Conservation (phyloP, 805 yeast genomes). For the Candida namnaoensis region DNA sequence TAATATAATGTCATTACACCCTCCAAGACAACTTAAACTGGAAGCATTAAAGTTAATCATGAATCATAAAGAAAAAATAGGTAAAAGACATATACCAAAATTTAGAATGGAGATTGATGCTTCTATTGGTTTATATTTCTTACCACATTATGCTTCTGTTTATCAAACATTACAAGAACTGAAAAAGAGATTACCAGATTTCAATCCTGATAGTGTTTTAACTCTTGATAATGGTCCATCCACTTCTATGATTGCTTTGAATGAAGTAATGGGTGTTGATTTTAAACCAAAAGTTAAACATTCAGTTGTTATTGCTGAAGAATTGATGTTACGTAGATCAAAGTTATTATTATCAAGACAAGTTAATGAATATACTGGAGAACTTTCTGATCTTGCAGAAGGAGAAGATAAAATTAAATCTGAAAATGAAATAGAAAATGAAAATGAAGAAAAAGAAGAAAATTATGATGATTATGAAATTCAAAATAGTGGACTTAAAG, state of each 20-base stretch:
- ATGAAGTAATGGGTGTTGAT: constrained; percentile 67
- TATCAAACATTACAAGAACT: constrained; percentile 62
- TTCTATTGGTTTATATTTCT: constrained; percentile 69
- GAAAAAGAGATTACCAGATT: constrained; percentile 44
- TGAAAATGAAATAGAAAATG: constrained; percentile 1
- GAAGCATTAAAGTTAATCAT: constrained; percentile 51
- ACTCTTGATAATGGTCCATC: constrained; percentile 91
- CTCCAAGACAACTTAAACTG: constrained; percentile 57
- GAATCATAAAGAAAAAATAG: constrained; percentile 38
- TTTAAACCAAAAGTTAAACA: constrained; percentile 59
- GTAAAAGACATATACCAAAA: constrained; percentile 39
- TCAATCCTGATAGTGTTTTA: constrained; percentile 59
- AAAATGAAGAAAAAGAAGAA: constrained; percentile 7
- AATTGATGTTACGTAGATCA: constrained; percentile 76
- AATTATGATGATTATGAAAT: constrained; percentile 17
- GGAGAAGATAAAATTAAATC: constrained; percentile 7
- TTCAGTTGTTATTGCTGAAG: constrained; percentile 59
- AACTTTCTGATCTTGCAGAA: constrained; percentile 12
- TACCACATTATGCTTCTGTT: constrained; percentile 71
- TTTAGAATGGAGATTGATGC: constrained; percentile 59
- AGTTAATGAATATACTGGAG: constrained; percentile 33
- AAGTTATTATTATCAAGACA: constrained; percentile 70
- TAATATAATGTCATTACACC: constrained; percentile 48
- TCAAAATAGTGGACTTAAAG: constrained; percentile 26
- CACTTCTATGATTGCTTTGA: constrained; percentile 81